Evolutionary conservation across 202 grass and related monocot species (phyloP), one percentile per base, ranked within the genome.

Genomic region (Alloteropsis angusta): DNA sequence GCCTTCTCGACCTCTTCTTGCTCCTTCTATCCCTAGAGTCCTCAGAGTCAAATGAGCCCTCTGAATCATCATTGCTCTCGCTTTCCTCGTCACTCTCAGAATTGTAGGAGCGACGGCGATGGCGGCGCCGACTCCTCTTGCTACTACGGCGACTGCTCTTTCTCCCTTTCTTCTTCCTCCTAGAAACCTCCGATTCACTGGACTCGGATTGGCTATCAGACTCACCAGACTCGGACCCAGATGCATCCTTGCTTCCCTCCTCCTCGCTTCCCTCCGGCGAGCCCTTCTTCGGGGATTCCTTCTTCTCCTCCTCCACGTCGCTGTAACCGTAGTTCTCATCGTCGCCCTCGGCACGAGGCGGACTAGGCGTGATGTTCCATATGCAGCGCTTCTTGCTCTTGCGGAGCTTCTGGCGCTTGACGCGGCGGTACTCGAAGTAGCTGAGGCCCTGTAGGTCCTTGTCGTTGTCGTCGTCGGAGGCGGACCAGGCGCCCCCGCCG

Each of bases 401-500:
- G 26, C 84, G 78, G 59, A 95, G 80, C 80, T 96, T 93, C 88
- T 99, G 78, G 57, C 92, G 85, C 84, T 99, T 93, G 52, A 91
- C 18, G 72, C 92, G 80, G 79, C 90, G 86, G 75, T 87, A 99
- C 50, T 99, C 96, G 59, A 89, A 93, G 83, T 86, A 99, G 78
- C 8, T 76, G 57, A 99, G 80, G 37, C 96, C 96, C 79, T 95
- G 94, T 66, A 96, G 88, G 0, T 91, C 86, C 52, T 86, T 76
- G 28, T 85, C 89, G 23, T 85, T 82, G 9, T 86, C 82, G 9
- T 84, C 77, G 38, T 84, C 90, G 12, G 77, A 86, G 38, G 42
- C 71, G 18, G 76, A 84, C 76, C 81, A 88, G 14, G 49, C 56
- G 7, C 67, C 79, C 3, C 75, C 50, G 0, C 49, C 48, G 9